phyloP scores from a whole-genome alignment of 2,329 filamentous ascomycete species.

The Colletotrichum limetticola region DNA sequence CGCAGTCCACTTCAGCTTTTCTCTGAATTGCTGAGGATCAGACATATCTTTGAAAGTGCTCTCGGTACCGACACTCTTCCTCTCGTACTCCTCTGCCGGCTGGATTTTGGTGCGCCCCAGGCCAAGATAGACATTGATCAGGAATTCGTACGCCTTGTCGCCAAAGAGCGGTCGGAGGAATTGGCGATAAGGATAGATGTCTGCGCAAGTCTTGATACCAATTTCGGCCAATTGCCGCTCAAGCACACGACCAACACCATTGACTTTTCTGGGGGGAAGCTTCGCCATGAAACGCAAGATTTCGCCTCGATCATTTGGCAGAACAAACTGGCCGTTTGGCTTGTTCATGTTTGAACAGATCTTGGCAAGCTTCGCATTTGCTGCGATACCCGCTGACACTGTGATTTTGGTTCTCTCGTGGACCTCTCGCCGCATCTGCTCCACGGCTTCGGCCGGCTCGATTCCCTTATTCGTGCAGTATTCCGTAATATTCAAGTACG shows the following conservation, averaged over 20 bases:
- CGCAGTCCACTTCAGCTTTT: slow-evolving; percentile 83
- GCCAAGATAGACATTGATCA: slow-evolving; percentile 86
- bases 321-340: slow-evolving; percentile 88
- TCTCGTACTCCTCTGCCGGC: slow-evolving; percentile 87
- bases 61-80: slow-evolving; percentile 95
- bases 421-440: slow-evolving; percentile 81
- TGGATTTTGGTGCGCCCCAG: slow-evolving; percentile 87
- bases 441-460: slow-evolving; percentile 77
- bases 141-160: slow-evolving; percentile 88
- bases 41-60: slow-evolving; percentile 88
- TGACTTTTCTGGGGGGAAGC: slow-evolving; percentile 89
- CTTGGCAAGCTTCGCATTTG: slow-evolving; percentile 93
- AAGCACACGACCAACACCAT: slow-evolving; percentile 93
- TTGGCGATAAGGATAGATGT: slow-evolving; percentile 82
- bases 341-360: slow-evolving; percentile 97
- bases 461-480: slow-evolving; percentile 80
- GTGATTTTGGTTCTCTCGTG: slow-evolving; percentile 83
- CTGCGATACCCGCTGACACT: slow-evolving; percentile 92
- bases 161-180: slow-evolving; percentile 84
- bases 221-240: slow-evolving; percentile 91
- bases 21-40: slow-evolving; percentile 73
- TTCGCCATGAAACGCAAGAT: slow-evolving; percentile 89
- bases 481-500: slow-evolving; percentile 92
- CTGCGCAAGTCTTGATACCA: slow-evolving; percentile 87
- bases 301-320: slow-evolving; percentile 76